phyloP scores from a whole-genome alignment of 176 grass and related monocot species.

The Oryza punctata region DNA sequence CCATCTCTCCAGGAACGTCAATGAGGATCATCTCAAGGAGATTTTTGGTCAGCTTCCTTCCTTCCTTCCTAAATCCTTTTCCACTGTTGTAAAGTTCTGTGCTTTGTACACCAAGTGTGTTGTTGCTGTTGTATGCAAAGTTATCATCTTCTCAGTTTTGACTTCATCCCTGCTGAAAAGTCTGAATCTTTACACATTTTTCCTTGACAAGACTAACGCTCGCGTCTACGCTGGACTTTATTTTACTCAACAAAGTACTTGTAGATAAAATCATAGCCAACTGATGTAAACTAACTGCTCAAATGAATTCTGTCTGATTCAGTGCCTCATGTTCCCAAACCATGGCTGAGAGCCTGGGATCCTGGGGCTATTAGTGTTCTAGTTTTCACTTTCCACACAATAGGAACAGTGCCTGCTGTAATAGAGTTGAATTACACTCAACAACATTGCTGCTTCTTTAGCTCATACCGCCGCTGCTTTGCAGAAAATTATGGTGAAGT shows the following conservation, averaged over 20 bases:
- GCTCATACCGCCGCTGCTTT: constrained; percentile 11
- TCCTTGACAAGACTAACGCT: not conserved
- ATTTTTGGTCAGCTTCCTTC: constrained; percentile 68
- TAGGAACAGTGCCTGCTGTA: not conserved
- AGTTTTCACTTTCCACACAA: not conserved
- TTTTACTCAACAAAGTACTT: not conserved
- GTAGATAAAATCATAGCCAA: not conserved
- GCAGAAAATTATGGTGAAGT: constrained; percentile 77
- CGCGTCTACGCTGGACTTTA: not conserved
- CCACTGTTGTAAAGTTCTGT: not conserved
- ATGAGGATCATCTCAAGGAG: constrained; percentile 87
- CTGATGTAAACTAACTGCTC: not conserved
- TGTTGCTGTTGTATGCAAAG: not conserved
- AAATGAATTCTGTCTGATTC: too few species aligned
- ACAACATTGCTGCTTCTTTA: not conserved
- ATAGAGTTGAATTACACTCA: not conserved
- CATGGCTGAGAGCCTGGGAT: not conserved
- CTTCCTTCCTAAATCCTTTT: not conserved
- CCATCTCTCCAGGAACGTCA: constrained; percentile 84
- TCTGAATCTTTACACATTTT: not conserved
- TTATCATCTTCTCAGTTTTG: not conserved
- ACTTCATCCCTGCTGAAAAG: not conserved
- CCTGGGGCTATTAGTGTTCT: not conserved
- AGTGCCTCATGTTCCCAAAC: not conserved
- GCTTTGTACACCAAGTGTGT: not conserved